phyloP scores from a whole-genome alignment of 176 grass and related monocot species.

The Cenchrus americanus region DNA sequence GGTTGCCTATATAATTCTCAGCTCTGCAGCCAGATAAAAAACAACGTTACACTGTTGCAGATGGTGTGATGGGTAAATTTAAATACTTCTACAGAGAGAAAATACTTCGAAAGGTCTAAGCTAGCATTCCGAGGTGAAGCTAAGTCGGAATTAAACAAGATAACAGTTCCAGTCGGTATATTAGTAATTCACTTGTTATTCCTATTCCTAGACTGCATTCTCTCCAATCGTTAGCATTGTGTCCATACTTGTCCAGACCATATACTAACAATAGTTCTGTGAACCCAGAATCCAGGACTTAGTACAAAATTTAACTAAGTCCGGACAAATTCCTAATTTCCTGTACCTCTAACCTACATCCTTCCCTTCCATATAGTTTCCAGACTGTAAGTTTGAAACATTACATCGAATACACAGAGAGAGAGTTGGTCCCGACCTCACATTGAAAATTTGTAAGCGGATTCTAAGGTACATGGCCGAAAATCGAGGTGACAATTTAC shows the following conservation, averaged over 20 bases:
- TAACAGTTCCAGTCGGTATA: not conserved
- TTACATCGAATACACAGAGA: not conserved
- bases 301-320: not conserved
- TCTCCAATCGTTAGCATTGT: not conserved
- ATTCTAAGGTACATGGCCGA: not conserved
- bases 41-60: not conserved
- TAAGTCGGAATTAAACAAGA: not conserved
- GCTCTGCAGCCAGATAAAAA: not conserved
- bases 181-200: not conserved
- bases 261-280: not conserved
- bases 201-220: not conserved
- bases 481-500: not conserved
- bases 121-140: not conserved
- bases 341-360: not conserved
- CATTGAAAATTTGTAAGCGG: not conserved
- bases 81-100: not conserved
- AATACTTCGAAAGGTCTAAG: not conserved
- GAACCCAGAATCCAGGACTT: not conserved
- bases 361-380: not conserved
- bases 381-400: not conserved
- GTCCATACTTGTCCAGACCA: not conserved
- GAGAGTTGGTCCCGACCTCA: not conserved
- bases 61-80: not conserved
- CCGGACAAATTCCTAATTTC: not conserved
- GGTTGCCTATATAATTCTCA: not conserved